phyloP scores from a whole-genome alignment of 805 yeast species.

The Wickerhamiella occidentalis region DNA sequence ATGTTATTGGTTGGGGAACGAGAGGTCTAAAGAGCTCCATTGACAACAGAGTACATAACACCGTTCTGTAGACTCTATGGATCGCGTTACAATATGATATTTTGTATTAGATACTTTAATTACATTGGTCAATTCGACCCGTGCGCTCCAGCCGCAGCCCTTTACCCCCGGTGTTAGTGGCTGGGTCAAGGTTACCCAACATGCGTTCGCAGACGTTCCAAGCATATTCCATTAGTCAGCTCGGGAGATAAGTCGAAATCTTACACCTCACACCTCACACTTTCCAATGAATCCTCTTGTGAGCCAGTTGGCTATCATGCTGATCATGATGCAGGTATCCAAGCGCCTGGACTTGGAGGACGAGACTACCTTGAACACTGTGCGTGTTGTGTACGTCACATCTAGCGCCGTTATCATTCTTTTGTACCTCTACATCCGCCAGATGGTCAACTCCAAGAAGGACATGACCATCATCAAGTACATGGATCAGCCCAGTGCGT shows the following conservation, averaged over 20 bases:
- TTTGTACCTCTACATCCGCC: constrained; percentile 54
- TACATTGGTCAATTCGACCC: too few relatives aligned
- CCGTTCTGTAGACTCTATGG: too few relatives aligned
- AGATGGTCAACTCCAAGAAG: constrained; percentile 56
- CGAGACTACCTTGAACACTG: constrained; percentile 58
- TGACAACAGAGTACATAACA: too few relatives aligned
- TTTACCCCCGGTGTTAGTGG: too few relatives aligned
- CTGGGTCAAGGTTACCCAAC: too few relatives aligned
- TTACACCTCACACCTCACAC: constrained; percentile 6
- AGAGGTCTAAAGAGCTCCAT: too few relatives aligned
- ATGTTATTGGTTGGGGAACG: too few relatives aligned
- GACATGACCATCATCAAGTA: constrained; percentile 83
- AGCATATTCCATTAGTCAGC: not conserved
- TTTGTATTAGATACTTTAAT: too few relatives aligned
- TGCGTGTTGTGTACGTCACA: constrained; percentile 57
- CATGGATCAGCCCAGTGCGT: constrained; percentile 70
- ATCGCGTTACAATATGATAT: too few relatives aligned
- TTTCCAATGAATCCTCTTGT: constrained; percentile 70
- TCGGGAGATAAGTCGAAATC: not conserved
- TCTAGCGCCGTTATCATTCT: constrained; percentile 54
- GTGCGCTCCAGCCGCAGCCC: too few relatives aligned
- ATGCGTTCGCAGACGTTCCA: constrained; percentile 5
- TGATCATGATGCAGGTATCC: constrained; percentile 91
- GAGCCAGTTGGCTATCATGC: constrained; percentile 77
- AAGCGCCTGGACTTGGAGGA: constrained; percentile 81